Evolutionary conservation across 2,329 filamentous ascomycete species (phyloP), one percentile per base, ranked within the genome.

Genomic region (Ceratocystis eucalypticola): DNA sequence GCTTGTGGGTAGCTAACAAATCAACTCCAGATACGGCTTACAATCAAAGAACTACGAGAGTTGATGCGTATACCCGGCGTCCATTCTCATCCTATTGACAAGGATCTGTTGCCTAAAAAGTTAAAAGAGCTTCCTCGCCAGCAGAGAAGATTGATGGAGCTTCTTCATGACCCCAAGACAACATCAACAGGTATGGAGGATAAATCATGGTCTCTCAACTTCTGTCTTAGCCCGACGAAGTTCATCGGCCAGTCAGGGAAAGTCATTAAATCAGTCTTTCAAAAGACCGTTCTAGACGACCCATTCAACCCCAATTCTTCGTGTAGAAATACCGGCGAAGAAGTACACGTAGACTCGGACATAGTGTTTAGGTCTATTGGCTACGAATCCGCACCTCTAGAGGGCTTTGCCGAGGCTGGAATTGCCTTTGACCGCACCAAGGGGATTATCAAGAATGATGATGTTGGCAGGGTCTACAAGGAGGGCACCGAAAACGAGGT

Each of bases 351-450:
- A 4, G 79, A 84, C 0, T 85, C 91, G 0, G 81, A 85, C 5
- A 73, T 93, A 3, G 91, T 90, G 17, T 96, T 99, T 76, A 85
- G 91, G 20, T 96, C 91, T n/a, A 92, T 99, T 55, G 94, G 94
- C 5, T 99, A 99, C 77, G 91, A 90, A 71, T 92, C 91, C 0
- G 81, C 87, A 41, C 80, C 90, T 0, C 77, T 99, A 0, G 81
- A 85, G 0, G 93, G 91, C 0, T 87, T 97, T 69, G 75, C 80
- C 1, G 83, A 88, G 3, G 77, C 93, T 0, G 87, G 86, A 1
- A 84, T 96, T 55, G 84, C 86, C 7, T 99, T 99, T 72, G 86
- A 97, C 73, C 75, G 82, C 1, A 78, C 78, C 6, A 82, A 82
- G 2, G 94, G 93, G 3, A 81, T 93, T 22, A 88, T 99, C 61